Evolutionary conservation across 108 stramenopile genomes (phyloP).

Genomic region (Nitzschia palea): DNA sequence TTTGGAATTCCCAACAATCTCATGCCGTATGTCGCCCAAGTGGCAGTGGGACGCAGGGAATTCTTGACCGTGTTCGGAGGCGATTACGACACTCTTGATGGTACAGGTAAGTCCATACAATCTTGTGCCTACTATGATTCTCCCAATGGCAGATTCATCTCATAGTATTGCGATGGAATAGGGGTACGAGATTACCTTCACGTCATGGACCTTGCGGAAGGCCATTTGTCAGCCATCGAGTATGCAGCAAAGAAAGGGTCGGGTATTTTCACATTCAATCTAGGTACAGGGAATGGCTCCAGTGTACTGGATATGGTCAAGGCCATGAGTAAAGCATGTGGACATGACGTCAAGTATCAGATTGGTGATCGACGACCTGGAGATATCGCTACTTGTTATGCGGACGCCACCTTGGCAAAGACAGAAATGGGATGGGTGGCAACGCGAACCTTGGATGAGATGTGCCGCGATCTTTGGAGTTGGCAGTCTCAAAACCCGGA

Average conservation of each 20-base stretch:
- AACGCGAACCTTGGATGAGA: constrained; percentile 85
- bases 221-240: constrained; percentile 91
- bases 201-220: constrained; percentile 96
- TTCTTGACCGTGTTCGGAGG: constrained; percentile 95
- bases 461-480: constrained; percentile 94
- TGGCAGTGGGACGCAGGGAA: constrained; percentile 93
- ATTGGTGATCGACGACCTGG: constrained; percentile 90
- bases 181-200: constrained; percentile 99
- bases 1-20: constrained; percentile 97
- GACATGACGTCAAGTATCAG: constrained; percentile 86
- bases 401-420: constrained; percentile 88
- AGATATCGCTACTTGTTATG: constrained; percentile 96
- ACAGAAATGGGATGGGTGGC: constrained; percentile 97
- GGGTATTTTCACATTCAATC: constrained; percentile 85
- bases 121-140: too few relatives aligned
- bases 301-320: constrained; percentile 95
- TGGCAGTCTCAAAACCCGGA: constrained; percentile 98
- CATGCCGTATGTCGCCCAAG: constrained; percentile 98
- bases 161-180: too few relatives aligned
- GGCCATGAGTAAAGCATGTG: constrained; percentile 93
- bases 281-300: constrained; percentile 95
- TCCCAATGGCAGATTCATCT: too few relatives aligned
- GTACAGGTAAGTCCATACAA: too few relatives aligned
- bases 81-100: constrained; percentile 95
- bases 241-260: constrained; percentile 53